A percentile compares a stretch with the other conserved stretches of the same genome.
Conservation (phyloP, 2,329 filamentous ascomycete genomes). For the Thelonectria blattea region DNA sequence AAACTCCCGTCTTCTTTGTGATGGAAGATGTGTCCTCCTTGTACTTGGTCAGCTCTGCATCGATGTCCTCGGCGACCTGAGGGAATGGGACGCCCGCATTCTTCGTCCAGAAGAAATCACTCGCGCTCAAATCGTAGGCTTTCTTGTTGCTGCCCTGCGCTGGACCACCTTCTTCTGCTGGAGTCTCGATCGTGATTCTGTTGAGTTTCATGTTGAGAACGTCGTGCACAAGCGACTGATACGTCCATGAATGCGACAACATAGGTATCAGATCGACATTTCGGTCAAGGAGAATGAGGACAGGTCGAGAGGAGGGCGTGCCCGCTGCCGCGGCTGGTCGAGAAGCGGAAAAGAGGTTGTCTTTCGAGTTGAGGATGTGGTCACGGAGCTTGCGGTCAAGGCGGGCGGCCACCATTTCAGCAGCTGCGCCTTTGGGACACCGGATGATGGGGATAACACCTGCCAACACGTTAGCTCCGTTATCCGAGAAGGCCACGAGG, state of each 20-base stretch:
- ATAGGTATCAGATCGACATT: slow-evolving; percentile 96
- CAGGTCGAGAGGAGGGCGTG: slow-evolving; percentile 78
- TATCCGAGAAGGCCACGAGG: too few species aligned
- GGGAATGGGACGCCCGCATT: slow-evolving; percentile 92
- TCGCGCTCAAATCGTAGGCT: slow-evolving; percentile 85
- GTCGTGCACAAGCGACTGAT: slow-evolving; percentile 82
- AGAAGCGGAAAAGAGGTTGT: slow-evolving; percentile 86
- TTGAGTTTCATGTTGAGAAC: slow-evolving; percentile 72
- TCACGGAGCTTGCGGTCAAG: slow-evolving; percentile 95
- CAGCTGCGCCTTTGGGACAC: slow-evolving; percentile 89
- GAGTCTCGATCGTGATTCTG: slow-evolving; percentile 88
- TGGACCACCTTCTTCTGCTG: slow-evolving; percentile 77
- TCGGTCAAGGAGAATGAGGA: slow-evolving; percentile 91
- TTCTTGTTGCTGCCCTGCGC: slow-evolving; percentile 81
- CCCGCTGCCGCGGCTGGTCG: slow-evolving; percentile 61
- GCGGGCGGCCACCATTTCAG: slow-evolving; percentile 92
- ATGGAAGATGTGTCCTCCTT: slow-evolving; percentile 95
- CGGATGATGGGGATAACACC: slow-evolving; percentile 93
- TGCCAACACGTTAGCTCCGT: slow-evolving; percentile 43
- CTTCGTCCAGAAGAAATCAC: slow-evolving; percentile 95
- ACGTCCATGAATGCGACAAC: slow-evolving; percentile 89
- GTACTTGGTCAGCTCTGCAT: slow-evolving; percentile 90
- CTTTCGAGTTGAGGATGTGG: slow-evolving; percentile 96
- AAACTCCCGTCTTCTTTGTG: slow-evolving; percentile 92
- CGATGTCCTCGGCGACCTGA: slow-evolving; percentile 95